Base-by-base conservation (phyloP, 176 grass and related monocot genomes). In the Chrysopogon serrulatus region DNA sequence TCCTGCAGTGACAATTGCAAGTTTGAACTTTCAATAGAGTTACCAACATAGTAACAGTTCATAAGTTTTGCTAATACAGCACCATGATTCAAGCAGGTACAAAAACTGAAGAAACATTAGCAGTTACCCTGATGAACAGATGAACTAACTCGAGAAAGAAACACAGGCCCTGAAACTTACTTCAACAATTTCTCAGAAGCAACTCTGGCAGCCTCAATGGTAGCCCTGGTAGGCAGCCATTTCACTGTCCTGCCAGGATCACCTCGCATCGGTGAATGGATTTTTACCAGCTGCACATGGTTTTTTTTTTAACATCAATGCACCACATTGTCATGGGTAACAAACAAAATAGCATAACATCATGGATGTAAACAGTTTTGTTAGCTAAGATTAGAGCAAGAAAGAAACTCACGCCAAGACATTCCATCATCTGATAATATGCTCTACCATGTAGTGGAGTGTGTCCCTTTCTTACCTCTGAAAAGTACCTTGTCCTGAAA, bases 351-450 rank as follows among this genome's bases (percentile, higher is more conserved):
- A 59, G 33, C n/a, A 18, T 14, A n/a, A 35, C 60, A 75, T 24
- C 42, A 75, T 73, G 71, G 44, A 53, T 56, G 73, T 65, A 0
- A 17, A 81, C 36, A 17, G 15, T 19, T 43, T 73, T 36, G 3
- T 75, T 57, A 31, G 49, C 4, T 79, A 76, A 13, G 30, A n/a
- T 40, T 65, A 28, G 3, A 19, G 47, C 78, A 68, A 83, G 57
- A 40, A 42, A 76, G 47, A 49, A n/a, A 88, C 84, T 88, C 73
- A 98, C 96, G 78, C 96, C 93, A 81, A 98, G 91, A 79, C 96
- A 98, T 91, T 98, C 96, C 96, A 98, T 98, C 96, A 98, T 98
- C 77, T 95, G 96, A 87, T 92, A 98, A 85, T 98, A 98, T 80
- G 96, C 89, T 90, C 96, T 94, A 27, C 96, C 96, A 45, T 93